These are phyloP conservation scores for Pseudonitzschia pungens DNA, from an alignment of 108 stramenopile species.

Conservation along the genomic window DNA sequence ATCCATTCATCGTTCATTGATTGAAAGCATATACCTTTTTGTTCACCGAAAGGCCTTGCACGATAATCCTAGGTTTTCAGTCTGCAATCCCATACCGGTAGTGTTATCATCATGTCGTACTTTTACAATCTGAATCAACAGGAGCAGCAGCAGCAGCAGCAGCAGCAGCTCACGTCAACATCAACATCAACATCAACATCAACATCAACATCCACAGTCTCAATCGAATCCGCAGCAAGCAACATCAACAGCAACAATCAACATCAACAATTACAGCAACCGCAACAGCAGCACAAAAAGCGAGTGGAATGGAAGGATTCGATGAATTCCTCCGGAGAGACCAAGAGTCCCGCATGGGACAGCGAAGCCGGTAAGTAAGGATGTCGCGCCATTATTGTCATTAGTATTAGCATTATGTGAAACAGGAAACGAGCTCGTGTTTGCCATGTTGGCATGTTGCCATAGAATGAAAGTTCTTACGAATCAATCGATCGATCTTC, in stretches of 20 bases:
- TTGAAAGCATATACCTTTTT: too few species aligned
- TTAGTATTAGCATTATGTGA: too few species aligned
- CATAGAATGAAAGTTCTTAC: too few species aligned
- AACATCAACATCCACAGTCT: background rate
- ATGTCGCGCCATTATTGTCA: background rate
- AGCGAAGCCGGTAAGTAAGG: conserved; percentile 36
- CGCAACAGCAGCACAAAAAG: conserved; percentile 25
- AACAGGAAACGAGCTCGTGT: too few species aligned
- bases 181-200: conserved; percentile 1
- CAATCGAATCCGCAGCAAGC: background rate
- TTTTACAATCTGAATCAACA: background rate
- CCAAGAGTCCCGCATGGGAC: conserved; percentile 41
- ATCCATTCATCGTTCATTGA: too few species aligned
- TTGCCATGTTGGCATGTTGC: too few species aligned
- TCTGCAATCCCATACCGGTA: too few species aligned
- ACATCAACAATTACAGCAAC: conserved; percentile 1
- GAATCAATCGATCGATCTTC: too few species aligned
- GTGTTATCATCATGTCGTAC: conserved; percentile 41
- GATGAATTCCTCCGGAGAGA: conserved; percentile 19
- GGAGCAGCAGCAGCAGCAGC: background rate
- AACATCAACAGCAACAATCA: conserved; percentile 4
- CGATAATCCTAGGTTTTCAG: too few species aligned
- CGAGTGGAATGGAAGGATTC: conserved; percentile 30
- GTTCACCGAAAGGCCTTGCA: too few species aligned
- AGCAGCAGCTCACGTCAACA: too few species aligned